phyloP scores from a whole-genome alignment of 1,139 yeast genomes.

The Magnusiomyces clavatus region DNA sequence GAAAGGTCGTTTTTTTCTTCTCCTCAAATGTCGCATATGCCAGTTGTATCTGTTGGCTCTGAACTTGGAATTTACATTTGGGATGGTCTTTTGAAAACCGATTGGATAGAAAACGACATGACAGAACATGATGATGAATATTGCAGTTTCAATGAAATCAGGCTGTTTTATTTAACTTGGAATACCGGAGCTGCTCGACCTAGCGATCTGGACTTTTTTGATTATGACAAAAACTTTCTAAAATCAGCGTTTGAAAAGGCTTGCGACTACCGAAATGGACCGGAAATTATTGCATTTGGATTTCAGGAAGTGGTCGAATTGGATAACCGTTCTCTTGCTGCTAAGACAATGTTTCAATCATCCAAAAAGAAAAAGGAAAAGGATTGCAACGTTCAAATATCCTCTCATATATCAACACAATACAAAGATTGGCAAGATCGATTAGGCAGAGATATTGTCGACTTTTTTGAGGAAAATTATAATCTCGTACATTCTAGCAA shows the following conservation, averaged over 20 bases:
- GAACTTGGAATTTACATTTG: conserved; percentile 27
- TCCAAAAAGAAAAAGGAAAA: conserved; percentile 24
- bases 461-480: conserved; percentile 38
- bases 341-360: conserved; percentile 46
- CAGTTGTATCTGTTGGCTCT: conserved; percentile 14
- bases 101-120: conserved; percentile 32
- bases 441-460: conserved; percentile 21
- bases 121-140: conserved; percentile 26
- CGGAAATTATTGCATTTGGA: conserved; percentile 62
- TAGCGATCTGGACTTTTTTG: conserved; percentile 24
- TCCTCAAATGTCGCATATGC: conserved; percentile 20
- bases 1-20: conserved; percentile 17
- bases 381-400: conserved; percentile 25
- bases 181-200: conserved; percentile 39
- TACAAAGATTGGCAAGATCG: conserved; percentile 36
- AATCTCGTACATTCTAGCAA: conserved; percentile 72
- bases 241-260: conserved; percentile 9
- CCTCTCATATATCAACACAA: conserved; percentile 31
- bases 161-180: conserved; percentile 35
- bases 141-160: conserved; percentile 24
- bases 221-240: conserved; percentile 16
- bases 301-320: conserved; percentile 89
- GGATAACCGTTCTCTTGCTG: conserved; percentile 82
- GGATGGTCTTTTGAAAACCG: conserved; percentile 33
- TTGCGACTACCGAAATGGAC: conserved; percentile 1